phyloP scores from a whole-genome alignment of 345 rosid genomes.

The Eucalyptus grandis region DNA sequence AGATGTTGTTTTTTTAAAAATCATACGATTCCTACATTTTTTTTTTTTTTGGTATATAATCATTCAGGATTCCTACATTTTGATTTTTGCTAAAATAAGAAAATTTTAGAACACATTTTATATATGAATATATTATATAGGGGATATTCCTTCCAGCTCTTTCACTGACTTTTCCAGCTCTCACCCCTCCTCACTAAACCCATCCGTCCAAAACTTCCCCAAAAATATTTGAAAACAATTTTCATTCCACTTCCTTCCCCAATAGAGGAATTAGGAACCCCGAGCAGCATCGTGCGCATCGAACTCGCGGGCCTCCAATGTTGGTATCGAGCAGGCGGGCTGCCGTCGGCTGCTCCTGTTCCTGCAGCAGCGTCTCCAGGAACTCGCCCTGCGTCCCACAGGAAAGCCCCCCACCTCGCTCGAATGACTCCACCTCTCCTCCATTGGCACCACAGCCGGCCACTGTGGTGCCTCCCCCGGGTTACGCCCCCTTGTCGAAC shows the following conservation, averaged over 20 bases:
- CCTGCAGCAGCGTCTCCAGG: fast-evolving
- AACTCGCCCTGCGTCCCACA: fast-evolving
- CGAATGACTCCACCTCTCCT: fast-evolving
- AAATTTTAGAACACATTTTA: too few species aligned
- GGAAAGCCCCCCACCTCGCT: too few species aligned
- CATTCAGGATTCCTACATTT: too few species aligned
- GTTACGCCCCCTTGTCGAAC: neutral
- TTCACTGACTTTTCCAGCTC: neutral
- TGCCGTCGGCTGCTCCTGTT: too few species aligned
- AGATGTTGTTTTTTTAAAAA: too few species aligned
- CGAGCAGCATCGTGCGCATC: neutral
- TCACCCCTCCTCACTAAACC: fast-evolving
- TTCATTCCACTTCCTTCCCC: neutral
- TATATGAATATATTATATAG: too few species aligned
- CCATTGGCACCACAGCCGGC: neutral
- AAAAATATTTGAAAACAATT: neutral
- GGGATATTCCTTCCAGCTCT: too few species aligned
- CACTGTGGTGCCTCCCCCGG: neutral
- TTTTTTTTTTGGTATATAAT: too few species aligned
- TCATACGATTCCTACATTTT: too few species aligned
- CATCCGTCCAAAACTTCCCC: neutral
- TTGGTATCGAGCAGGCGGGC: too few species aligned
- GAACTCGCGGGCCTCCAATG: neutral
- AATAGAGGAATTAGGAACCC: too few species aligned
- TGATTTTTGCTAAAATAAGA: too few species aligned